Percentiles rank a stretch among this genome's conserved stretches.
Conservation (phyloP, 2,329 filamentous ascomycete species). For the Colletotrichum sp. region DNA sequence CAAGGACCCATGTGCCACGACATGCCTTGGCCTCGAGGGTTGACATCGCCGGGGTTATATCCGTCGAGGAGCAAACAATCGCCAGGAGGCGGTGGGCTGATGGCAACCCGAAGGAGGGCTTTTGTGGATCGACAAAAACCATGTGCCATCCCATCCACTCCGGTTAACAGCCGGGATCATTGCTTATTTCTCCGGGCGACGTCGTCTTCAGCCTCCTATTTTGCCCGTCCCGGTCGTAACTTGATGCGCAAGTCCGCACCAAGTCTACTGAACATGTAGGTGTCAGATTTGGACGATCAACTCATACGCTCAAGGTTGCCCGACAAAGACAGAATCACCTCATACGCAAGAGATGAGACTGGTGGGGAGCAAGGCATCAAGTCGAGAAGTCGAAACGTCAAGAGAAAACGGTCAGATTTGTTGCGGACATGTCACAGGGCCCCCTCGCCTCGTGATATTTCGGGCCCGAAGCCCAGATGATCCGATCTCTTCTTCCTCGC, state of each 20-base stretch:
- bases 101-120: neutral
- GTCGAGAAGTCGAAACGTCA: neutral
- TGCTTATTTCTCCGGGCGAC: neutral
- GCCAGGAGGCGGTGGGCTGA: neutral
- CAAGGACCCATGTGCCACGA: neutral
- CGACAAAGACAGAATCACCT: neutral
- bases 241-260: neutral
- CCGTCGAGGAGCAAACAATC: neutral
- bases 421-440: neutral
- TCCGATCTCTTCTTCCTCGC: neutral
- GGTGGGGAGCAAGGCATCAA: neutral
- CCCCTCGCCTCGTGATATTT: neutral
- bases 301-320: neutral
- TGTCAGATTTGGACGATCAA: neutral
- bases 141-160: neutral
- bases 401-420: neutral
- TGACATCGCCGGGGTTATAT: neutral
- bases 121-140: neutral
- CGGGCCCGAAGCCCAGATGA: neutral
- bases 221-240: neutral
- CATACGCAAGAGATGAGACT: neutral
- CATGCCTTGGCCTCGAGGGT: neutral
- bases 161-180: neutral
- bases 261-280: neutral
- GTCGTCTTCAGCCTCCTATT: neutral